phyloP scores from a whole-genome alignment of 2,329 filamentous ascomycete species.

The Dactylella cylindrospora region DNA sequence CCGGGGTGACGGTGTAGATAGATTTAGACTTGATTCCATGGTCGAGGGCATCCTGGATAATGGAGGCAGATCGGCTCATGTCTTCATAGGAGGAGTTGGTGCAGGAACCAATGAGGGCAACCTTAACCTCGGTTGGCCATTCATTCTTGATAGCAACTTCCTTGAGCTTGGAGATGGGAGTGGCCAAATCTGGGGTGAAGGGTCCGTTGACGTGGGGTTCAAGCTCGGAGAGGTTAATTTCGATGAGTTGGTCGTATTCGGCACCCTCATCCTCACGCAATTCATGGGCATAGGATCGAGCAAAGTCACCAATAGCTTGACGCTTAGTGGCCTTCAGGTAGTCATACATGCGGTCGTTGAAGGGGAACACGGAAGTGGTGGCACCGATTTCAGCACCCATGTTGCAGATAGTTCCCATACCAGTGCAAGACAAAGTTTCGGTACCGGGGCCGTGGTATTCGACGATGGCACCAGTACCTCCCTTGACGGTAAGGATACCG shows the following conservation, averaged over 20 bases:
- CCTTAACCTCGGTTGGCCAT: constrained; percentile 96
- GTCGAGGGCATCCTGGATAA: constrained; percentile 84
- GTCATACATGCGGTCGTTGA: constrained; percentile 97
- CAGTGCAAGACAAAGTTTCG: constrained; percentile 73
- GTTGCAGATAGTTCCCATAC: constrained; percentile 79
- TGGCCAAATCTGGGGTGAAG: constrained; percentile 97
- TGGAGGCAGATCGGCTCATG: constrained; percentile 89
- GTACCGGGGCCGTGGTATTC: constrained; percentile 77
- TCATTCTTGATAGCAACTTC: constrained; percentile 89
- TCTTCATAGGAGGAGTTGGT: constrained; percentile 89
- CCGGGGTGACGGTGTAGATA: constrained; percentile 91
- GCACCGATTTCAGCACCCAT: constrained; percentile 66
- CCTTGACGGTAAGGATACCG: constrained; percentile 95
- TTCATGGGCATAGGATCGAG: constrained; percentile 78
- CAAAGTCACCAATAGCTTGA: constrained; percentile 83
- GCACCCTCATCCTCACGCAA: constrained; percentile 85
- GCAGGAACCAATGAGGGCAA: constrained; percentile 96
- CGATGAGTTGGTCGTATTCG: constrained; percentile 93
- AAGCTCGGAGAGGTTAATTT: constrained; percentile 91
- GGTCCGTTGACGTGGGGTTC: constrained; percentile 99
- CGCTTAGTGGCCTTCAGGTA: constrained; percentile 93
- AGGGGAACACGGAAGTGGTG: constrained; percentile 68
- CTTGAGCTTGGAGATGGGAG: constrained; percentile 96
- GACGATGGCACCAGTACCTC: constrained; percentile 87
- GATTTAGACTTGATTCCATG: constrained; percentile 94